Evolutionary conservation across 441 rosid species (phyloP), one percentile per base, ranked within the genome.

Genomic region (Macaranga tanarius): DNA sequence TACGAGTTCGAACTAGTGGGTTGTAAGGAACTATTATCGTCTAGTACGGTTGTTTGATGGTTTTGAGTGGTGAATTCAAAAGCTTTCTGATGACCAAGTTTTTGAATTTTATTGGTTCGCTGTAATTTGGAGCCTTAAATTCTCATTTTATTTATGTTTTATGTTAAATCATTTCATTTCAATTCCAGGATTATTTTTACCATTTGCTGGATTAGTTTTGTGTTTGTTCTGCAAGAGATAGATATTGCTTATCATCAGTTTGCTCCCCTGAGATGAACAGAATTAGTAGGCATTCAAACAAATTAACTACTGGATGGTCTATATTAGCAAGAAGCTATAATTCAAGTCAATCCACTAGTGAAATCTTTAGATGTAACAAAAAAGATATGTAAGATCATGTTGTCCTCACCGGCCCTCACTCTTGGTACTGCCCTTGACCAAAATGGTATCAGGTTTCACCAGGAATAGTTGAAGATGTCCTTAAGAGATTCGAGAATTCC

Each of bases 11-110:
- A 94, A 94, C 73, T 71, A 84, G 80, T 92, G 98, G 98, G 95
- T 90, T 77, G 96, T 92, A 73, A 85, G 84, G 76, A 97, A 93
- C 74, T 93, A 93, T 73, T 83, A 80, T 77, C 95, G 95, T 51
- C 90, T 93, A 1, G 96, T 86, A 62, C 80, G 80, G 20, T 82
- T 88, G n/a, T 95, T 93, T 54, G 92, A 88, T 75, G 83, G 77
- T 42, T 13, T 90, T 38, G 98, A 92, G 82, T 84, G 78, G 2
- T 82, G 45, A 23, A 83, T 89, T 67, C 83, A 78, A 81, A 77
- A 68, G 67, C 90, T 90, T 23, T 76, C 92, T 9, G 93, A 93
- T 84, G 91, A 85, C 71, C 92, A 90, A 96, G 98, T 93, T 76
- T 65, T 75, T 72, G 19, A 23, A 3, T 62, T 62, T 62, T 16